Percentiles rank a stretch among this genome's conserved stretches.
Conservation (phyloP, 176 grass and related monocot genomes). For the Ampelocalamus luodianensis region DNA sequence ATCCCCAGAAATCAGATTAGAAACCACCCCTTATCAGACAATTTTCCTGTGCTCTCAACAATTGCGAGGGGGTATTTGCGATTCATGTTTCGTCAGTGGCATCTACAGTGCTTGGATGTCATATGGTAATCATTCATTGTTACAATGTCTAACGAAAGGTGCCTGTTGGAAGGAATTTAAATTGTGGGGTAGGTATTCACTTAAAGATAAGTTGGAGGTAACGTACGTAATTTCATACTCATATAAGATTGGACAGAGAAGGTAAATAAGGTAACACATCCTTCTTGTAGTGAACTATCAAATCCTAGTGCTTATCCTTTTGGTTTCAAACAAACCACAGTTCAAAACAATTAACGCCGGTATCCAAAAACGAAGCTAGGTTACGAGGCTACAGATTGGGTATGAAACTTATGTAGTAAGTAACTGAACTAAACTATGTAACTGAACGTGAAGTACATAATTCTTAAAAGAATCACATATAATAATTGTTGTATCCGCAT, state of each 20-base stretch:
- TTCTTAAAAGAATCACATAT: neutral
- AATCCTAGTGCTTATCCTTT: neutral
- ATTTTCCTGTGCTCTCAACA: too few species aligned
- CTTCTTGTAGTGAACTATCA: neutral
- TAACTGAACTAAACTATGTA: neutral
- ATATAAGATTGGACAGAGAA: neutral
- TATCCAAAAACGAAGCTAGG: neutral
- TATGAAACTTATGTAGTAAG: neutral
- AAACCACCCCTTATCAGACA: too few species aligned
- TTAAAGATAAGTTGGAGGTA: neutral
- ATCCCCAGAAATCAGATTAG: too few species aligned
- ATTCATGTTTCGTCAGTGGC: too few species aligned
- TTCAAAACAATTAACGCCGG: neutral
- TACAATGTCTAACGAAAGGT: neutral
- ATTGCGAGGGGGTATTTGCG: too few species aligned
- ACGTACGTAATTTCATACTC: neutral
- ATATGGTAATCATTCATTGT: neutral
- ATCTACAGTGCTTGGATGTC: neutral
- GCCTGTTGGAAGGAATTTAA: neutral
- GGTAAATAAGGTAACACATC: neutral
- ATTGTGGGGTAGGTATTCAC: neutral
- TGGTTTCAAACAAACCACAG: neutral
- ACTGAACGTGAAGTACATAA: too few species aligned
- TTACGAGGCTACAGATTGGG: neutral
- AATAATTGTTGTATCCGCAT: neutral